A percentile compares a stretch with the other conserved stretches of the same genome.
Evolutionary conservation across 345 rosid species (phyloP).

Genomic region (Schrenkiella parvula): DNA sequence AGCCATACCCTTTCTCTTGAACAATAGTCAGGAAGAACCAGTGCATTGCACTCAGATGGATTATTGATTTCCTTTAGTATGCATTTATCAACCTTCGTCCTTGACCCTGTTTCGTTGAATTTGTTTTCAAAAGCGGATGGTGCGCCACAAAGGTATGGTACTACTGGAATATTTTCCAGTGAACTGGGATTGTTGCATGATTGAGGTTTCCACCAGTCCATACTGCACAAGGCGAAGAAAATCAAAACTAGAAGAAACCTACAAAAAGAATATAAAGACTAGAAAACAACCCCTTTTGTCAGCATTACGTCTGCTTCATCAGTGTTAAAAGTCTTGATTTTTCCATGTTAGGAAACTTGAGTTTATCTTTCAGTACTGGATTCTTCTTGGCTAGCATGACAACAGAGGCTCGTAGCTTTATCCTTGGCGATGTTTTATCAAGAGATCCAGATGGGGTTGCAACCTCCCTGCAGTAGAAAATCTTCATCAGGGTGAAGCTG

Average conservation of each 20-base stretch:
- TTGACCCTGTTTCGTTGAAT: neutral
- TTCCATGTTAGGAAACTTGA: conserved; percentile 32
- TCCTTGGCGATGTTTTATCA: conserved; percentile 10
- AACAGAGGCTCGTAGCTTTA: conserved; percentile 21
- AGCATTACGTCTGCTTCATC: conserved; percentile 31
- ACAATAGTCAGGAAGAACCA: conserved; percentile 32
- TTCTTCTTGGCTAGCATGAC: conserved; percentile 30
- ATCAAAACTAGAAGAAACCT: conserved; percentile 10
- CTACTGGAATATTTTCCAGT: conserved; percentile 33
- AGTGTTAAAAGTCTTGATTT: conserved; percentile 35
- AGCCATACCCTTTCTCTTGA: conserved; percentile 28
- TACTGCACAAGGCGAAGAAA: conserved; percentile 25
- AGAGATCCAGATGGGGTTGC: conserved; percentile 9
- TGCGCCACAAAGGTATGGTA: conserved; percentile 31
- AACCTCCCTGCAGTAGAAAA: conserved; percentile 25
- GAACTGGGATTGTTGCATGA: conserved; percentile 21
- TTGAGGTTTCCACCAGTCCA: conserved; percentile 39
- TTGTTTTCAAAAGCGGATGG: conserved; percentile 14
- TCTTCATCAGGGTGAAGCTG: neutral
- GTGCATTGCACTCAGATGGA: conserved; percentile 33
- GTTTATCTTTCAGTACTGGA: conserved; percentile 33
- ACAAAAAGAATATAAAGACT: neutral
- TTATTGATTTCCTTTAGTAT: conserved; percentile 29
- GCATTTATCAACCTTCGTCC: conserved; percentile 1
- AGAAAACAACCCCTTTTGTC: neutral